A percentile compares a stretch with the other conserved stretches of the same genome.
These are phyloP conservation scores for Lactarius deliciosus DNA, from an alignment of 768 basidiomycete genomes.

Conservation along the genomic window DNA sequence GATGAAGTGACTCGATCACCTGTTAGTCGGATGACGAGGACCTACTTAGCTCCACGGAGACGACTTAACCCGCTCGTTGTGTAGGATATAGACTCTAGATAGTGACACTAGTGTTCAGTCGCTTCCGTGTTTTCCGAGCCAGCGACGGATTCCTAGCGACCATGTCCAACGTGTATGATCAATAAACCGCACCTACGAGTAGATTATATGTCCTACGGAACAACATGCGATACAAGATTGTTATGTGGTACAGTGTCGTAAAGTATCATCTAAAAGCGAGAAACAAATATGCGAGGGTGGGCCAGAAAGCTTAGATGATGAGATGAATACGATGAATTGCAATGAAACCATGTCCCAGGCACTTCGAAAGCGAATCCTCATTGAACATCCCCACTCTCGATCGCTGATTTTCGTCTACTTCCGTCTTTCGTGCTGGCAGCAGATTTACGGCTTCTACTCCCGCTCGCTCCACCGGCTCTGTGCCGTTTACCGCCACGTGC, in stretches of 20 bases:
- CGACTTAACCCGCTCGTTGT: not conserved
- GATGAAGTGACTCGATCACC: not conserved
- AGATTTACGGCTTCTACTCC: constrained; percentile 38
- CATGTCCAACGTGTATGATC: not conserved
- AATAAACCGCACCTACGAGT: constrained; percentile 16
- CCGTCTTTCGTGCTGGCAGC: constrained; percentile 28
- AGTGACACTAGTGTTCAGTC: not conserved
- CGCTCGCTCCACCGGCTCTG: constrained; percentile 36
- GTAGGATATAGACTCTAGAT: not conserved
- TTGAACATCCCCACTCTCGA: constrained; percentile 28
- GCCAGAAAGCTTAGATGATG: constrained; percentile 21
- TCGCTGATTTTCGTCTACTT: constrained; percentile 30
- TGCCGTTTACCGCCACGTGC: constrained; percentile 38
- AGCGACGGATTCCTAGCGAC: not conserved
- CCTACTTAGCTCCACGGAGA: not conserved
- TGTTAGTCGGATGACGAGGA: not conserved
- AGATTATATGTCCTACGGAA: constrained; percentile 32
- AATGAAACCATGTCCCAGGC: constrained; percentile 16
- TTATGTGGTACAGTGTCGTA: constrained; percentile 28
- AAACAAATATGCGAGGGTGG: constrained; percentile 21
- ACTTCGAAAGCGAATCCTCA: constrained; percentile 5
- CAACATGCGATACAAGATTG: constrained; percentile 24
- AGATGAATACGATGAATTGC: constrained; percentile 19
- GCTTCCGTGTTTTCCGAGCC: not conserved
- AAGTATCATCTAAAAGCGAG: constrained; percentile 24